Base-by-base conservation (phyloP, 257 asterid genomes). In the Fraxinus anomala region DNA sequence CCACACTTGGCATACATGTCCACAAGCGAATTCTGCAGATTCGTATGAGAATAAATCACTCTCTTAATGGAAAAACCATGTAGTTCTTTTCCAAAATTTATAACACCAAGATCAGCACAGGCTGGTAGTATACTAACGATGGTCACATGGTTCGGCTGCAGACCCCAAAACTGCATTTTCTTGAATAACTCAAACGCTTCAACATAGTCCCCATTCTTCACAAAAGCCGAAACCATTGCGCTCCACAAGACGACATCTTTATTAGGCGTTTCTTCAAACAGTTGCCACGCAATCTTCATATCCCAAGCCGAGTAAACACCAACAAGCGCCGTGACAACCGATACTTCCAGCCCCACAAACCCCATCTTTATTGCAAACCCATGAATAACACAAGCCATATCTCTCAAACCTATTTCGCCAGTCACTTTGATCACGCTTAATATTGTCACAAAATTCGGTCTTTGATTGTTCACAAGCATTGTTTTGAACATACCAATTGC, bases 1-100 rank as follows among this genome's bases (percentile, higher is more conserved):
- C 88, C 81, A 82, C 92, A 90, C 79, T 90, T 93, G 80, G 88
- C 84, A 77, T 93, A 93, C 95, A 90, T 90, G 76, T 82, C 87
- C 72, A 85, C 72, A 67, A 90, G 85, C 0, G 97, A 87, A 80
- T 93, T 93, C 69, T 77, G 89, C 61, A 88, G 69, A 79, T 80
- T 67, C 16, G 78, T 77, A 75, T 81, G 86, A 72, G 79, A 39
- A 66, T 67, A 74, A 73, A 85, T 65, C 13, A 10, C 76, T 30
- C 73, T 88, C 83, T 82, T 89, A 66, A 93, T 87, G 19, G 88
- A 80, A 82, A 87, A 88, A n/a, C 89, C 81, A 80, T 93, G 98
- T 73, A 92, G 80, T 80, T 92, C 92, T 85, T 83, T 88, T 82
- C 98, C 98, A 39, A 81, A 30, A 31, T 67, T 74, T 78, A 86